Evolutionary conservation across 2,329 filamentous ascomycete genomes (phyloP), one percentile per base, ranked within the genome.

Genomic region (Ilyonectria robusta): DNA sequence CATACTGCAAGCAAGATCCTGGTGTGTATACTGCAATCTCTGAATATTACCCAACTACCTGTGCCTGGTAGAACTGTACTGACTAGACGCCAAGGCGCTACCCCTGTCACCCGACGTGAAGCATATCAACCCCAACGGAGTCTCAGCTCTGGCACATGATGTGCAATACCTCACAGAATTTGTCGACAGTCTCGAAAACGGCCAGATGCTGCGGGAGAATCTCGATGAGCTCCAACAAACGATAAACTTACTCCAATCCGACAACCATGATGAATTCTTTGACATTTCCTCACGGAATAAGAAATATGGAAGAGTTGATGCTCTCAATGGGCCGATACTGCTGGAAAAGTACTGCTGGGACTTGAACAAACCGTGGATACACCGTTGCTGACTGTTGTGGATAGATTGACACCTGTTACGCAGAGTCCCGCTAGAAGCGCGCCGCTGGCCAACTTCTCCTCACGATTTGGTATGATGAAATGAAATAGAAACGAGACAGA

Each of bases 221-320:
- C 84, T 99, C 44, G 95, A 98, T 75, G 96, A 98, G 82, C 85
- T 99, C 40, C 92, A 95, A 74, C 96, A 99, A 83, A 98, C 96
- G 1, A 92, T 97, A 53, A 90, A 93, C 66, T 86, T 99, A 29
- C 93, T 99, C 88, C 91, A 93, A 77, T 89, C 88, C 1, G 94
- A 97, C 46, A 97, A 97, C 75, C 90, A 94, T n/a, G 95, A 98
- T 71, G 95, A 98, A 80, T 99, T 97, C 81, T 99, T 96, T 79
- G 96, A 99, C 78, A 92, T 96, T 56, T 93, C 92, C 6, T 93
- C 92, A 15, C 86, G 94, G 59, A 97, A 98, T 82, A 95, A 93
- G 83, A 97, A 97, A 79, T 99, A 97, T 78, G 93, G 94, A 17
- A 91, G 94, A 60, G 97, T 99, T 37, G 94, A 98, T 81, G 93